Percentiles rank a stretch among this genome's conserved stretches.
These are phyloP conservation scores for Polytrichum commune DNA, from an alignment of 225 moss, liverwort and hornwort species.

Conservation along the genomic window DNA sequence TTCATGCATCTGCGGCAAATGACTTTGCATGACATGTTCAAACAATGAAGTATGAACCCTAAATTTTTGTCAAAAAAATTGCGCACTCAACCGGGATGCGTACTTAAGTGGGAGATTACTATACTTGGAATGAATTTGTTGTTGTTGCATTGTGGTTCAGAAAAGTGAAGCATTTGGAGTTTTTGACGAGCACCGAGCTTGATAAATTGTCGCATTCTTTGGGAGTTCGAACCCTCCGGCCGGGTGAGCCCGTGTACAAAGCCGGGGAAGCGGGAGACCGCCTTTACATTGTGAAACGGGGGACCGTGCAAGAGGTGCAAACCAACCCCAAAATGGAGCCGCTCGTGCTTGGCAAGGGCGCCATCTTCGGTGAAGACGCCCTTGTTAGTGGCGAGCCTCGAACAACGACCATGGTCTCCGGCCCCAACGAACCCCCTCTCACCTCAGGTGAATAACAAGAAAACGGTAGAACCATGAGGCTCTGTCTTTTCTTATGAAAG, in stretches of 20 bases:
- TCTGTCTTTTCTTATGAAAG: too few species aligned
- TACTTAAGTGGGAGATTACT: too few species aligned
- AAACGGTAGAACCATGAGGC: too few species aligned
- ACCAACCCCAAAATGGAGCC: slow-evolving; percentile 66
- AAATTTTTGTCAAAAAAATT: too few species aligned
- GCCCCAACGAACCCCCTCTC: slow-evolving; percentile 44
- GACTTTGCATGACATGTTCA: too few species aligned
- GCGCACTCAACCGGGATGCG: too few species aligned
- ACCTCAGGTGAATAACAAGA: slow-evolving; percentile 22
- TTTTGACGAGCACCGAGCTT: slow-evolving; percentile 56
- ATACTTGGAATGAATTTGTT: too few species aligned
- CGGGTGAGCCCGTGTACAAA: slow-evolving; percentile 72
- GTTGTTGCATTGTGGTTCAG: slow-evolving; percentile 16
- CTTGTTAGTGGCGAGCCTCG: slow-evolving; percentile 58
- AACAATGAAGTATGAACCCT: too few species aligned
- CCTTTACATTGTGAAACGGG: slow-evolving; percentile 77
- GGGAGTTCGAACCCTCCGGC: slow-evolving; percentile 64
- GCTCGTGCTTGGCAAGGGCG: slow-evolving; percentile 59
- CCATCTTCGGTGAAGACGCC: slow-evolving; percentile 79
- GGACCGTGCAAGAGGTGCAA: slow-evolving; percentile 53
- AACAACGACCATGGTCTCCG: slow-evolving; percentile 48
- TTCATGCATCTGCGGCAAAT: too few species aligned
- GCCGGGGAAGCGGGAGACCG: slow-evolving; percentile 76
- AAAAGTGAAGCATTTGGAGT: slow-evolving; percentile 76
- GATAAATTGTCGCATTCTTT: slow-evolving; percentile 75